Percentiles rank a stretch among this genome's conserved stretches.
Evolutionary conservation across 169 alveolate species (phyloP).

Genomic region (Plasmodium berghei): DNA sequence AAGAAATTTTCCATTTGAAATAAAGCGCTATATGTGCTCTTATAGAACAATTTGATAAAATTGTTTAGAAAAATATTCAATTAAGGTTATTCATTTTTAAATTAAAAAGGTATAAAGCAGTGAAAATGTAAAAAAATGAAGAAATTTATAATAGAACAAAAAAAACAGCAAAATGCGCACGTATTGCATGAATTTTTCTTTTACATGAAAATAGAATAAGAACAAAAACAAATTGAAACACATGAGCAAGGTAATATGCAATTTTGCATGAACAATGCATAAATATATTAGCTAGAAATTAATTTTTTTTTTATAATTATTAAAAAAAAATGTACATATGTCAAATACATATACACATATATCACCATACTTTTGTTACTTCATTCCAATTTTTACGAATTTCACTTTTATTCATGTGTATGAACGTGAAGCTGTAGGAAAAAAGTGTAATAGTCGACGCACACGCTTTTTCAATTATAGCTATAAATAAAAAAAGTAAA

Average conservation of each 20-base stretch:
- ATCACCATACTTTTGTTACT: neutral
- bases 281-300: neutral
- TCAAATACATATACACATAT: too few species aligned
- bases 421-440: neutral
- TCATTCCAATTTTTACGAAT: neutral
- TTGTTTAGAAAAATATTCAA: too few species aligned
- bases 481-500: neutral
- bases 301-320: neutral
- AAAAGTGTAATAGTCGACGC: neutral
- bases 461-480: neutral
- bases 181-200: neutral
- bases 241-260: neutral
- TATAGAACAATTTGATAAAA: too few species aligned
- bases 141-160: neutral
- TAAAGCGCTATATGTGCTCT: too few species aligned
- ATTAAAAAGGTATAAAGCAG: too few species aligned
- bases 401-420: neutral
- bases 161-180: neutral
- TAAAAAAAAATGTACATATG: neutral
- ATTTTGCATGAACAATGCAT: conserved; percentile 5
- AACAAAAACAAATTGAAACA: conserved; percentile 1
- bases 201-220: conserved; percentile 2
- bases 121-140: too few species aligned
- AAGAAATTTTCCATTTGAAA: too few species aligned
- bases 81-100: too few species aligned